Evolutionary conservation across 2,329 filamentous ascomycete species (phyloP).

Genomic region (Drechslera avenae): DNA sequence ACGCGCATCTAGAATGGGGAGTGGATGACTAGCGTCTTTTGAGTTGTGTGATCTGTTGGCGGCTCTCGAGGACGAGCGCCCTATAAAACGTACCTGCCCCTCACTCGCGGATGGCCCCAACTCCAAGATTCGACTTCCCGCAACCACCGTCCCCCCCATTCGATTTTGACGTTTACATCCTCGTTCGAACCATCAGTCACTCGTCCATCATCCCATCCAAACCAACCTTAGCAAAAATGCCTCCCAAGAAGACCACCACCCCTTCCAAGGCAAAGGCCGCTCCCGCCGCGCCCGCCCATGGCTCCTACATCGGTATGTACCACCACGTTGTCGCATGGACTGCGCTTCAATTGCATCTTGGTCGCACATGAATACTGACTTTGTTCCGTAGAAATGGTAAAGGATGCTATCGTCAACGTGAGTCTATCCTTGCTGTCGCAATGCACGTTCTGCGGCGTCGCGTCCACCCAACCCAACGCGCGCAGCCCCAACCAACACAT

Average conservation of each 20-base stretch:
- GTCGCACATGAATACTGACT: constrained; percentile 63
- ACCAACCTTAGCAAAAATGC: constrained; percentile 56
- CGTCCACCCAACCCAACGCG: constrained; percentile 42
- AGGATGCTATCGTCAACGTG: constrained; percentile 72
- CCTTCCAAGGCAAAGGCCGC: constrained; percentile 64
- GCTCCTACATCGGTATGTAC: constrained; percentile 67
- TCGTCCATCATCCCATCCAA: constrained; percentile 30
- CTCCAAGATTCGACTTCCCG: constrained; percentile 35
- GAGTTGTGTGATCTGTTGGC: constrained; percentile 39
- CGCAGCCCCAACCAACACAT: constrained; percentile 35
- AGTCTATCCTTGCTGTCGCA: constrained; percentile 62
- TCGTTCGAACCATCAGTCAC: constrained; percentile 45
- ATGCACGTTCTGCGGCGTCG: constrained; percentile 40
- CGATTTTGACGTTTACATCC: constrained; percentile 26
- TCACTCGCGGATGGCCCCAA: constrained; percentile 33
- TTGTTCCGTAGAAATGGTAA: constrained; percentile 68
- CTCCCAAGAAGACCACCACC: constrained; percentile 67
- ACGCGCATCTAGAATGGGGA: constrained; percentile 37
- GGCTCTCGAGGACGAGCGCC: constrained; percentile 8
- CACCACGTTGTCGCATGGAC: constrained; percentile 54
- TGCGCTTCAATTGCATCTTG: constrained; percentile 45
- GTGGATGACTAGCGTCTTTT: constrained; percentile 30
- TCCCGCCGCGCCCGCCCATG: constrained; percentile 60
- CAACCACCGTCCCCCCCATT: constrained; percentile 22
- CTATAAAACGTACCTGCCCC: constrained; percentile 36